phyloP scores from a whole-genome alignment of 164 flowering plant species.

The Pachysandra terminalis region DNA sequence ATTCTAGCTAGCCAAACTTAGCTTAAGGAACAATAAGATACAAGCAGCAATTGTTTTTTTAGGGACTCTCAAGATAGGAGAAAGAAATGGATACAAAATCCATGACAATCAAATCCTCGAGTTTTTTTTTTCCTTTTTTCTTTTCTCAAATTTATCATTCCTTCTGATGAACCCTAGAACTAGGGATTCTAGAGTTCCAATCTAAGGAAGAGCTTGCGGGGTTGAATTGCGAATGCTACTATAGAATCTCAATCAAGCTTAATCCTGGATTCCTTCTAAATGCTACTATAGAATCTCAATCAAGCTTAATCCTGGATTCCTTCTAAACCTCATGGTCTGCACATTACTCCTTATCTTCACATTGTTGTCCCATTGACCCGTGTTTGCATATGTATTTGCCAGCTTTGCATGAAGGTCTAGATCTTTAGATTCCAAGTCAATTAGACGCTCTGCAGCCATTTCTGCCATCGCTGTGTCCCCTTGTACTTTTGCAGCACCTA shows the following conservation, averaged over 20 bases:
- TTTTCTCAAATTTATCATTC: too few species aligned
- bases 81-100: too few species aligned
- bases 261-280: slow-evolving; percentile 5
- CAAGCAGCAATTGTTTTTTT: too few species aligned
- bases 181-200: too few species aligned
- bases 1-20: too few species aligned
- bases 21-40: too few species aligned
- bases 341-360: slow-evolving; percentile 9
- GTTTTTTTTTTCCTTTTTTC: too few species aligned
- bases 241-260: slow-evolving; percentile 13
- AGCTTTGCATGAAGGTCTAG: slow-evolving; percentile 8
- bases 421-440: slow-evolving; percentile 11
- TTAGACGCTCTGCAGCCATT: slow-evolving; percentile 10
- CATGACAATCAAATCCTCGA: too few species aligned
- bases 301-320: slow-evolving; percentile 11
- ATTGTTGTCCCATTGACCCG: slow-evolving; percentile 11
- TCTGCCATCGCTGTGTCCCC: slow-evolving; percentile 10
- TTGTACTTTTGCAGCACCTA: slow-evolving; percentile 18
- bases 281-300: slow-evolving; percentile 6
- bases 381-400: slow-evolving; percentile 14
- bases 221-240: neutral
- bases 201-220: too few species aligned
- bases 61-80: too few species aligned
- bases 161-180: too few species aligned
- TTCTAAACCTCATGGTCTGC: slow-evolving; percentile 3